Evolutionary conservation across 208 protist species (phyloP).

Genomic region (Spongospora subterranea): DNA sequence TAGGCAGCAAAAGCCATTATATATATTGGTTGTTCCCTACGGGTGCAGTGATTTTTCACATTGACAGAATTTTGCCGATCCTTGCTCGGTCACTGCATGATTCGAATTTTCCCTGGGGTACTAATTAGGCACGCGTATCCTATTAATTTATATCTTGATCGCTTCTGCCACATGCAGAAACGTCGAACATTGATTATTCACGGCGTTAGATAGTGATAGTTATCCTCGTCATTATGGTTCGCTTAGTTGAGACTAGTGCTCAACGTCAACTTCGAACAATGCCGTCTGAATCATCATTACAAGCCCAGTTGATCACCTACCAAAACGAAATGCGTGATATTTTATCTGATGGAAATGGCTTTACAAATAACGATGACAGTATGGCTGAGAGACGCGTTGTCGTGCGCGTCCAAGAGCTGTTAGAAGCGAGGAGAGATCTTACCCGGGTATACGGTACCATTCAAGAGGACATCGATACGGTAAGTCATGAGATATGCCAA

Average conservation of each 20-base stretch:
- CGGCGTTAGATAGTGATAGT: too few relatives aligned
- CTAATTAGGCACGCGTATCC: too few relatives aligned
- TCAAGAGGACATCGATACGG: neutral
- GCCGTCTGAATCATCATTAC: neutral
- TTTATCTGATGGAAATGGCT: neutral
- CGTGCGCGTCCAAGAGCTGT: neutral
- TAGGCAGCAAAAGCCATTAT: neutral
- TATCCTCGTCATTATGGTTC: too few relatives aligned
- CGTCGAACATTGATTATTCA: too few relatives aligned
- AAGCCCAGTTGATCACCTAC: neutral
- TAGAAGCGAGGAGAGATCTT: neutral
- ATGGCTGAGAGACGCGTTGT: neutral
- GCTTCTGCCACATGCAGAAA: too few relatives aligned
- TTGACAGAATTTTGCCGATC: too few relatives aligned
- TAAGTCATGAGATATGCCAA: neutral
- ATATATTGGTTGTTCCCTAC: neutral
- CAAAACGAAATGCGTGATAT: neutral
- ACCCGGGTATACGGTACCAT: neutral
- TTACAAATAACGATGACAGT: neutral
- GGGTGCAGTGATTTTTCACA: too few relatives aligned
- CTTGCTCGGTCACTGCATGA: too few relatives aligned
- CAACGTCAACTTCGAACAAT: neutral
- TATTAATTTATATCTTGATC: too few relatives aligned
- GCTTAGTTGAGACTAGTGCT: too few relatives aligned
- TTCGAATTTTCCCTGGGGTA: too few relatives aligned